Conservation (phyloP, 768 basidiomycete species). For the Amanita polypyramis region DNA sequence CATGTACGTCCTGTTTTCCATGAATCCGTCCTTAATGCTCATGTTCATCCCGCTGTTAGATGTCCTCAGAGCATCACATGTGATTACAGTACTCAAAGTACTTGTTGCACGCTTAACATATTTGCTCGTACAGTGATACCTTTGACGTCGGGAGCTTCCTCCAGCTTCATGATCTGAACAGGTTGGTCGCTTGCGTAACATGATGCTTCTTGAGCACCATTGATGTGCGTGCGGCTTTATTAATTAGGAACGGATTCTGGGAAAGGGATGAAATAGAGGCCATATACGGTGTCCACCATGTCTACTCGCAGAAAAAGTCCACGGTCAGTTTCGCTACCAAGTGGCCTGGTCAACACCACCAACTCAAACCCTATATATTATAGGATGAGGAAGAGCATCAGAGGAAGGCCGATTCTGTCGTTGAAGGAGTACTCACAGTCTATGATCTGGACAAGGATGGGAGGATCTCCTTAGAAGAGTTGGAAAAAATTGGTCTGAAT, state of each 20-base stretch:
- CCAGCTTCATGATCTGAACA: slow-evolving; percentile 87
- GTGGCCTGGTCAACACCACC: not conserved
- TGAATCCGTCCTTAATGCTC: not conserved
- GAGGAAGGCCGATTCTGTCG: slow-evolving; percentile 72
- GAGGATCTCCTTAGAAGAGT: slow-evolving; percentile 56
- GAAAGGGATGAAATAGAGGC: slow-evolving; percentile 86
- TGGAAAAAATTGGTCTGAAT: slow-evolving; percentile 58
- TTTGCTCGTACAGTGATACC: slow-evolving; percentile 44
- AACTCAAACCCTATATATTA: not conserved
- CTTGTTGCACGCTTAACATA: not conserved
- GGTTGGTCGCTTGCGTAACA: slow-evolving; percentile 28
- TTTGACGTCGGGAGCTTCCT: slow-evolving; percentile 88
- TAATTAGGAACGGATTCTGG: slow-evolving; percentile 65
- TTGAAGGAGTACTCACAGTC: slow-evolving; percentile 51
- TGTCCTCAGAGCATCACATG: slow-evolving; percentile 88
- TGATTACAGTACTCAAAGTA: slow-evolving; percentile 20
- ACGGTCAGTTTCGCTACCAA: slow-evolving; percentile 29
- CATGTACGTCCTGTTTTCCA: slow-evolving; percentile 55
- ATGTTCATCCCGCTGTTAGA: slow-evolving; percentile 32
- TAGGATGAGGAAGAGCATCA: slow-evolving; percentile 73
- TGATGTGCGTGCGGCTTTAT: slow-evolving; percentile 3
- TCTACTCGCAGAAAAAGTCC: slow-evolving; percentile 76
- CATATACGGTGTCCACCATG: slow-evolving; percentile 92
- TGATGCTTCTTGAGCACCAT: not conserved
- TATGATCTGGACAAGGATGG: slow-evolving; percentile 76